These are phyloP conservation scores for Rubia occidens DNA, from an alignment of 305 asterid genomes.

Conservation along the genomic window DNA sequence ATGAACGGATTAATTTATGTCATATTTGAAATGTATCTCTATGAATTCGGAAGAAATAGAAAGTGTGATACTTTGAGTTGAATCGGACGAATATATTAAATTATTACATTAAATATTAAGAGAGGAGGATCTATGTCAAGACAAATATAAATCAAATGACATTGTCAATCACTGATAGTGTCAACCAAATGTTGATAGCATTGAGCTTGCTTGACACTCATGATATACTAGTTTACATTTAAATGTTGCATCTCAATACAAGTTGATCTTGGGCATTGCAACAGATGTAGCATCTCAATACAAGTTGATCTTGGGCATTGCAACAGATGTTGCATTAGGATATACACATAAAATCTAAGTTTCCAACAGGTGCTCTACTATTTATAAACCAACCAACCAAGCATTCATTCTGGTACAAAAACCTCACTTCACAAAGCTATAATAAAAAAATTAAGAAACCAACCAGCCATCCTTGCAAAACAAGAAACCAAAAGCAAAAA, in stretches of 20 bases:
- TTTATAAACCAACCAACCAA: constrained; percentile 2
- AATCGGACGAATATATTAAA: too few species aligned
- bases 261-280: background rate
- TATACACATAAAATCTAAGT: background rate
- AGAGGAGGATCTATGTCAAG: too few species aligned
- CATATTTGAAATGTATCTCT: too few species aligned
- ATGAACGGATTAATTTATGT: too few species aligned
- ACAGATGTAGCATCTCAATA: background rate
- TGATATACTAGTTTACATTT: too few species aligned
- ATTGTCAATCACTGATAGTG: too few species aligned
- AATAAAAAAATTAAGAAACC: background rate
- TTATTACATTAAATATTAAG: too few species aligned
- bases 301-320: background rate
- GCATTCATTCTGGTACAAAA: background rate
- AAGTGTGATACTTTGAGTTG: too few species aligned
- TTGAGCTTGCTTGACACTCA: too few species aligned
- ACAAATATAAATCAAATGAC: too few species aligned
- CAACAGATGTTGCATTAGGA: background rate
- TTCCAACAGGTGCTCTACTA: background rate
- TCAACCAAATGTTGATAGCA: too few species aligned
- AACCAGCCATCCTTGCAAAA: background rate
- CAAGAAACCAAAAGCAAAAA: background rate
- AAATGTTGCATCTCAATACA: background rate
- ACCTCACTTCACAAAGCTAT: background rate
- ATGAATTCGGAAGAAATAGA: too few species aligned